phyloP scores from a whole-genome alignment of 805 yeast genomes.

The Yarrowia sp. region DNA sequence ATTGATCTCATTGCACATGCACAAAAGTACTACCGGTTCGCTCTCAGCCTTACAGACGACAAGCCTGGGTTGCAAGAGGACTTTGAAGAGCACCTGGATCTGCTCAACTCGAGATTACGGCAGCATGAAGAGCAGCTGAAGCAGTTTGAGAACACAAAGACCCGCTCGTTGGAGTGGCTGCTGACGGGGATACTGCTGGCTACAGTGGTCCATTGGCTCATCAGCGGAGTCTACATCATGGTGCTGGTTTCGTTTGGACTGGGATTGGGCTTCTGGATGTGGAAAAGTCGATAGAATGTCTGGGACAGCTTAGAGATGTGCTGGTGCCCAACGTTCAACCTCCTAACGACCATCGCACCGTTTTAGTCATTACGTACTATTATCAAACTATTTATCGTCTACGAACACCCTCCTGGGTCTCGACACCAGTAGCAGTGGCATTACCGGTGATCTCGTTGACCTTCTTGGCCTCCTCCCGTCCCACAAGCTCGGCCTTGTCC shows the following conservation, averaged over 20 bases:
- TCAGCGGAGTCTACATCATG: neutral
- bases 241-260: neutral
- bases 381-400: neutral
- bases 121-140: conserved; percentile 16
- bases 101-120: neutral
- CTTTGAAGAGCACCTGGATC: conserved; percentile 11
- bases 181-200: conserved; percentile 16
- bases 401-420: conserved; percentile 17
- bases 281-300: neutral
- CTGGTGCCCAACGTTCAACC: too few species aligned
- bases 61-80: conserved; percentile 1
- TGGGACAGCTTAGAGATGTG: neutral
- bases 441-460: conserved; percentile 1
- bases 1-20: conserved; percentile 12
- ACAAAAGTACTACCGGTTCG: conserved; percentile 8
- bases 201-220: conserved; percentile 8
- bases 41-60: neutral
- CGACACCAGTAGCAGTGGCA: conserved; percentile 3
- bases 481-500: conserved; percentile 18
- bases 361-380: too few species aligned
- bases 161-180: conserved; percentile 24
- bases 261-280: conserved; percentile 11
- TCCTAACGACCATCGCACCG: too few species aligned
- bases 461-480: conserved; percentile 26
- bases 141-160: neutral